Base-by-base conservation (phyloP, 768 basidiomycete genomes). In the Auricularia cornea region DNA sequence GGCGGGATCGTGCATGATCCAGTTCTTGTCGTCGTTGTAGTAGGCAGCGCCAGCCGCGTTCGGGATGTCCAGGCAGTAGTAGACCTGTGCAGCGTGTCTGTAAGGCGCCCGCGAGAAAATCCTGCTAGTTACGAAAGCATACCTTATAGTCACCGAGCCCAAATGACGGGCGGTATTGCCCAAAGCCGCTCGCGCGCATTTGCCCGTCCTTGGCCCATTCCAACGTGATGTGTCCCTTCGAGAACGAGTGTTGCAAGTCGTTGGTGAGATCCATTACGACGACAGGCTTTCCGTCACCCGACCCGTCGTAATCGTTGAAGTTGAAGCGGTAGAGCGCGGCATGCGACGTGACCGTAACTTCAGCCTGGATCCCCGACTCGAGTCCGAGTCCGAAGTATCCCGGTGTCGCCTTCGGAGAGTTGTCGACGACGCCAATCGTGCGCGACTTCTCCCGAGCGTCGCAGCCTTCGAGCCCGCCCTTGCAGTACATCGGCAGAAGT, bases 311-410 rank as follows among this genome's bases (percentile, higher is more conserved):
- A n/a, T 56, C 28, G 10, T 60, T n/a, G 52, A 59, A 65, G 14
- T 64, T 67, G 40, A 67, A 62, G 8, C 62, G 66, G 38, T 67
- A 63, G 14, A 67, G 35, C 14, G 66, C 66, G 6, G 64, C 52
- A 48, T 67, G 66, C 32, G 62, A 56, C 23, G 66, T 67, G 4
- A 64, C 64, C 4, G 66, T 67, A 60, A 67, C 64, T 51, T 64
- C 66, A 2, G 66, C 66, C 3, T 56, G 62, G 26, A 30, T 59
- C 59, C 56, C 16, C 59, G 60, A 48, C 64, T 67, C 32, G 23
- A 59, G 29, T 8, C 20, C 28, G 54, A 57, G 23, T 20, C 18
- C 14, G 28, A 57, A 57, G 30, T 28, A 57, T 4, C 52, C 56
- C 35, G 33, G 62, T 18, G 30, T 14, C 10, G 54, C 54, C 54